These are phyloP conservation scores for Extremus antarcticus DNA, from an alignment of 495 filamentous ascomycete species.

Conservation along the genomic window DNA sequence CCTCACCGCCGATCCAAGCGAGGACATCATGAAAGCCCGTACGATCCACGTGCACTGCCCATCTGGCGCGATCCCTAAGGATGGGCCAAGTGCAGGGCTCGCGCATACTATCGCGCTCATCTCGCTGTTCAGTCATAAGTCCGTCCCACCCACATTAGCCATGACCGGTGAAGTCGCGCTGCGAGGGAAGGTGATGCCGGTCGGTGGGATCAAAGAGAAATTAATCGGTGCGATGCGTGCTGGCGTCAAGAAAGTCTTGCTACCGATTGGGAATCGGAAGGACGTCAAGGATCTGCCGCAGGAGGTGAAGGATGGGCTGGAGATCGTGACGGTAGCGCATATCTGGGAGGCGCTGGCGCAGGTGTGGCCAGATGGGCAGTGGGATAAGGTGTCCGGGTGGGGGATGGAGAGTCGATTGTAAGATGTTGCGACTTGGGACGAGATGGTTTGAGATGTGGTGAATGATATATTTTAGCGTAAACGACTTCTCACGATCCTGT, in stretches of 20 bases:
- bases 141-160: slow-evolving; percentile 82
- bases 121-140: slow-evolving; percentile 77
- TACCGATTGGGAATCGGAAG: slow-evolving; percentile 82
- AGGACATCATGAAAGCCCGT: slow-evolving; percentile 93
- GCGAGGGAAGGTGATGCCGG: slow-evolving; percentile 75
- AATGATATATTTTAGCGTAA: background rate
- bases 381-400: slow-evolving; percentile 43
- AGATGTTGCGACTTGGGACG: too few relatives aligned
- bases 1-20: slow-evolving; percentile 63
- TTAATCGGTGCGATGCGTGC: slow-evolving; percentile 87
- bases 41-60: slow-evolving; percentile 96
- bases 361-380: slow-evolving; percentile 85
- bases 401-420: slow-evolving; percentile 53
- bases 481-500: background rate
- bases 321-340: slow-evolving; percentile 83
- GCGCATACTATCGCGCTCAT: slow-evolving; percentile 90
- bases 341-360: slow-evolving; percentile 80
- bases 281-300: slow-evolving; percentile 85
- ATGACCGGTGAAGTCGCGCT: slow-evolving; percentile 97
- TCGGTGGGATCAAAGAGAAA: slow-evolving; percentile 98
- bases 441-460: too few relatives aligned
- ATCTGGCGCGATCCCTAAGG: slow-evolving; percentile 89
- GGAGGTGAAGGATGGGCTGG: slow-evolving; percentile 78
- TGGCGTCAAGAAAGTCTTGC: slow-evolving; percentile 85
- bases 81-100: slow-evolving; percentile 78